Evolutionary conservation across 2,329 filamentous ascomycete species (phyloP).

Genomic region (Waltergamsia citrina): DNA sequence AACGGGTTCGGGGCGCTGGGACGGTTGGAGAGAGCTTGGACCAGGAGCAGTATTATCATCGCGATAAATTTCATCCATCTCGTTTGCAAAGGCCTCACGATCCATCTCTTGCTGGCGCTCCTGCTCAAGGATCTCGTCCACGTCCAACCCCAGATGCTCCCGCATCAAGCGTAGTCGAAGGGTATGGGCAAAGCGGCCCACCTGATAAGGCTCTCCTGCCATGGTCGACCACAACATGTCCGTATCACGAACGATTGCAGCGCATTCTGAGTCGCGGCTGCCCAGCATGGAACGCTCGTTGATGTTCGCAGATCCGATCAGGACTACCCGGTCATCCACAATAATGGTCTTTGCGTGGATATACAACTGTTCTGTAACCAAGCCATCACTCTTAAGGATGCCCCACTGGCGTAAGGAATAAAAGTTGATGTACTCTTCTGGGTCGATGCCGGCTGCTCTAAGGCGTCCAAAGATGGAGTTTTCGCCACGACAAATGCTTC

Average conservation of each 20-base stretch:
- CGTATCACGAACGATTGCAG: slow-evolving; percentile 82
- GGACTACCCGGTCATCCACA: slow-evolving; percentile 83
- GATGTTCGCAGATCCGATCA: slow-evolving; percentile 97
- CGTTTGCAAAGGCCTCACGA: slow-evolving; percentile 42
- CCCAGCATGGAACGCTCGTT: slow-evolving; percentile 96
- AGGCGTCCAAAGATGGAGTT: slow-evolving; percentile 86
- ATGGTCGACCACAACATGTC: slow-evolving; percentile 90
- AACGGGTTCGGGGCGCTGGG: slow-evolving; percentile 12
- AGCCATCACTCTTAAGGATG: slow-evolving; percentile 70
- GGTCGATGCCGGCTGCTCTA: slow-evolving; percentile 71
- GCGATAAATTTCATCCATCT: slow-evolving; percentile 54
- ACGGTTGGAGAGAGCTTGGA: slow-evolving; percentile 2
- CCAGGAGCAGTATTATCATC: slow-evolving; percentile 23
- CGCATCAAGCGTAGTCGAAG: slow-evolving; percentile 90
- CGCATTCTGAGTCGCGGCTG: slow-evolving; percentile 83
- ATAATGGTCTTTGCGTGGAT: slow-evolving; percentile 97
- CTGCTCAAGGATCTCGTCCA: slow-evolving; percentile 81
- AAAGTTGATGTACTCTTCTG: slow-evolving; percentile 92
- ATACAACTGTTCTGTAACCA: slow-evolving; percentile 94
- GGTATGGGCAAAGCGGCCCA: slow-evolving; percentile 87
- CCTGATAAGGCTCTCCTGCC: slow-evolving; percentile 80
- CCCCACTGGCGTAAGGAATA: slow-evolving; percentile 91
- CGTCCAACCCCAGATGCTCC: slow-evolving; percentile 91
- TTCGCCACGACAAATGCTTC: slow-evolving; percentile 89
- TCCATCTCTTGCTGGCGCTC: slow-evolving; percentile 61